Conservation (phyloP, 73 alveolate genomes). For the Tetrahymena elliotti region DNA sequence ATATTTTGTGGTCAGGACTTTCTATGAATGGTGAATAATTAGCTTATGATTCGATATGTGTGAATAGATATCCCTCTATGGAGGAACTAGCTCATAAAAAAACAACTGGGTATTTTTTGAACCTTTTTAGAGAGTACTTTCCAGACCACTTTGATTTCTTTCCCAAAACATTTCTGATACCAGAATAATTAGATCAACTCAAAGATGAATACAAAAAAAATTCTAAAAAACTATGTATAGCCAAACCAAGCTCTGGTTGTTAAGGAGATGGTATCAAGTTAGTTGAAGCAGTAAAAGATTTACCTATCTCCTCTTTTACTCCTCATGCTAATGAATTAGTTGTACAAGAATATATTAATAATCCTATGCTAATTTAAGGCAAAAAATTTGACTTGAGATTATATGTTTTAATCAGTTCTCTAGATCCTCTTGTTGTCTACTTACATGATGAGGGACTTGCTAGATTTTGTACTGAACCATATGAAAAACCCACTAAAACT, state of each 20-base stretch:
- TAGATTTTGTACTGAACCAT: conserved; percentile 85
- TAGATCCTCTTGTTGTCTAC: conserved; percentile 81
- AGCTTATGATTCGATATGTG: conserved; percentile 11
- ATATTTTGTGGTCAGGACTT: conserved; percentile 40
- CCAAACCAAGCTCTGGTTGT: conserved; percentile 72
- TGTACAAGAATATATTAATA: conserved; percentile 67
- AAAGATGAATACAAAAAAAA: conserved; percentile 38
- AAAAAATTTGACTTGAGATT: conserved; percentile 89
- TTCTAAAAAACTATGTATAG: conserved; percentile 39
- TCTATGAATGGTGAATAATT: conserved; percentile 21
- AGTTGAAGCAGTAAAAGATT: conserved; percentile 42
- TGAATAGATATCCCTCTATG: conserved; percentile 65
- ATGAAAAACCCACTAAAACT: conserved; percentile 59
- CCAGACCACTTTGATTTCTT: conserved; percentile 67
- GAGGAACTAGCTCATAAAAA: conserved; percentile 67
- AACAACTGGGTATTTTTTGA: conserved; percentile 48
- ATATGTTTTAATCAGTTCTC: conserved; percentile 84
- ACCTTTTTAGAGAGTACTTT: conserved; percentile 52
- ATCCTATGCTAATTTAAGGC: conserved; percentile 88
- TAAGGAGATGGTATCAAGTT: conserved; percentile 79
- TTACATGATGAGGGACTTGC: conserved; percentile 96
- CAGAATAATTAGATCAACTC: conserved; percentile 63
- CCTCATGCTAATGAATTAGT: conserved; percentile 42
- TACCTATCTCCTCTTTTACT: not conserved
- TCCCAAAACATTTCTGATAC: conserved; percentile 61